Evolutionary conservation across 257 asterid genomes (phyloP), one percentile per base, ranked within the genome.

Genomic region (Salvia miltiorrhiza): DNA sequence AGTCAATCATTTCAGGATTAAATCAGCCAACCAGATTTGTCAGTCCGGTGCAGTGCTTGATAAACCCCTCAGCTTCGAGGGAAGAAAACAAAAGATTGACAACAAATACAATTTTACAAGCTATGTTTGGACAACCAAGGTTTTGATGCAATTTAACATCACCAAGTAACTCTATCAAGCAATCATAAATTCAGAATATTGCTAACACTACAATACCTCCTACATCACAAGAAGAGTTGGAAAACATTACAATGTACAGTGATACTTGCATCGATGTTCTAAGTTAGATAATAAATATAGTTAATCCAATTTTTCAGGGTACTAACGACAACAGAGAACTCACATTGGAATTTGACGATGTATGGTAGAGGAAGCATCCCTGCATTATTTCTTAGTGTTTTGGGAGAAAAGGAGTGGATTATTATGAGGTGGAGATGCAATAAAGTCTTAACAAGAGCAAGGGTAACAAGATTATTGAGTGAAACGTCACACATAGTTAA

Each of bases 11-110:
- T 28, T 44, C 45, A 17, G 60, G 35, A 12, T 39, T 63, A 24
- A 71, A 50, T 44, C 47, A 66, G 57, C 56, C 35, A 59, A 21
- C 50, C 9, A 40, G 21, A 67, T 59, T 75, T 53, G 54, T 12
- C 45, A 37, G 37, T 39, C 28, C 26, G 21, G 37, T 35, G 30
- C 61, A 39, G 33, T 24, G 64, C 30, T 13, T 16, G 23, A 43
- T 3, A 65, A 64, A 19, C 44, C 59, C 33, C 0, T 43, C 10
- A 7, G 19, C 28, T 72, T 40, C 40, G 24, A 2, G 4, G 4
- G 52, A 1, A 26, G 52, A 37, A 55, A 49, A 71, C 4, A 20
- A 53, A 41, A 76, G 26, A 6, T 40, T n/a, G 40, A 50, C 14
- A 19, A 54, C 45, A 17, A 45, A 32, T 12, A 14, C 40, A 69